These are phyloP conservation scores for Sporisorium reilianum DNA, from an alignment of 1,284 basidiomycete species.

Conservation along the genomic window DNA sequence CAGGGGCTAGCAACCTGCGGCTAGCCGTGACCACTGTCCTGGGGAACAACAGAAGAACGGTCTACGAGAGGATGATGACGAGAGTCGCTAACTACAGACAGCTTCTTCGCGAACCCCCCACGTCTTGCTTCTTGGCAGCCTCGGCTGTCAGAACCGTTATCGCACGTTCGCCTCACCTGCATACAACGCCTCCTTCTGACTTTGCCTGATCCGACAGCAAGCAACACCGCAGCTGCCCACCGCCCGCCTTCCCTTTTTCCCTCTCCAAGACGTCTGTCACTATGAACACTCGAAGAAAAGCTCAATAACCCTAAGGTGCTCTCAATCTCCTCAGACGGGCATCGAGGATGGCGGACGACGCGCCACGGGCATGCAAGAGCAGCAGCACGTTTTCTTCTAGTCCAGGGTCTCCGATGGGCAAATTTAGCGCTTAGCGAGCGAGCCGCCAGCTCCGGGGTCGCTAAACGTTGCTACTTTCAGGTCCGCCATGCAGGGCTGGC, in stretches of 20 bases:
- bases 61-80: neutral
- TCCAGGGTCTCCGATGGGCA: neutral
- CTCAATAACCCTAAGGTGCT: no score
- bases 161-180: slow-evolving; percentile 40
- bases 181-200: neutral
- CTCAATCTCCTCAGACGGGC: neutral
- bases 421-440: slow-evolving; percentile 13
- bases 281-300: no score
- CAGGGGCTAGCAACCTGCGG: neutral
- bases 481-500: slow-evolving; percentile 16
- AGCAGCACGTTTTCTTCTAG: slow-evolving; percentile 20
- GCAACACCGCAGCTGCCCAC: neutral
- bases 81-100: slow-evolving; percentile 7
- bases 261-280: no score
- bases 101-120: slow-evolving; percentile 6
- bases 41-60: neutral
- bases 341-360: no score
- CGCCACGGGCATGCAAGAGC: neutral
- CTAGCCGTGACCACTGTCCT: neutral
- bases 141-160: slow-evolving; percentile 39
- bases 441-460: slow-evolving; percentile 1
- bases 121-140: slow-evolving; percentile 24
- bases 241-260: neutral
- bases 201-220: slow-evolving; percentile 9
- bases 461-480: slow-evolving; percentile 13